Percentiles rank a stretch among this genome's conserved stretches.
phyloP scores from a whole-genome alignment of 2,329 filamentous ascomycete species.

The Colletotrichum paranaense region DNA sequence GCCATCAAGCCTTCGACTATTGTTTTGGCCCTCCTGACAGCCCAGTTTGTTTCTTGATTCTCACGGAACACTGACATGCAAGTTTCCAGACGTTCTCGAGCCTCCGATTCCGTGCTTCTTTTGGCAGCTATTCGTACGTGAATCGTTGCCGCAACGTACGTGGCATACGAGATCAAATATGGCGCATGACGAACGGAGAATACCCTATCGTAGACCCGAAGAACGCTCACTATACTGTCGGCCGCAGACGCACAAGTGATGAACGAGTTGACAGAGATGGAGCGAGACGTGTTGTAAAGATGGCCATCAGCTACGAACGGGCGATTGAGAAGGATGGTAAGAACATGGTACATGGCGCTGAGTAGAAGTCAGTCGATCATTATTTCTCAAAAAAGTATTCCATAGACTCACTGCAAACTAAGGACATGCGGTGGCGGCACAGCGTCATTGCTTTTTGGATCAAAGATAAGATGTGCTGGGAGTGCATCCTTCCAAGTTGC shows the following conservation, averaged over 20 bases:
- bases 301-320: constrained; percentile 64
- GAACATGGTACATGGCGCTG: constrained; percentile 60
- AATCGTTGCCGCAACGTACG: constrained; percentile 65
- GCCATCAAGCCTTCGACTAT: constrained; percentile 59
- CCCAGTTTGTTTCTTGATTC: constrained; percentile 62
- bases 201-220: constrained; percentile 55
- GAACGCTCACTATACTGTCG: constrained; percentile 53
- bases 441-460: constrained; percentile 41
- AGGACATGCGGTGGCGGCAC: constrained; percentile 57
- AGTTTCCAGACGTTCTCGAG: constrained; percentile 52
- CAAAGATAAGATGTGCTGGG: constrained; percentile 54
- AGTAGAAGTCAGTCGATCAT: background rate
- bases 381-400: no score
- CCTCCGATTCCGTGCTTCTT: constrained; percentile 50
- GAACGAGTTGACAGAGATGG: constrained; percentile 55
- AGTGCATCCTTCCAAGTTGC: constrained; percentile 53
- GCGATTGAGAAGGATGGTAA: constrained; percentile 64
- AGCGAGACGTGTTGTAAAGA: constrained; percentile 53
- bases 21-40: constrained; percentile 56
- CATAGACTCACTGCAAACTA: constrained; percentile 48
- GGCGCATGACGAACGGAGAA: constrained; percentile 60
- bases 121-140: constrained; percentile 62
- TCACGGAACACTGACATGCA: constrained; percentile 59
- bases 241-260: constrained; percentile 59
- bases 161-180: constrained; percentile 66